These are phyloP conservation scores for Trichophyton mentagrophytes DNA, from an alignment of 2,329 filamentous ascomycete genomes.

Conservation along the genomic window DNA sequence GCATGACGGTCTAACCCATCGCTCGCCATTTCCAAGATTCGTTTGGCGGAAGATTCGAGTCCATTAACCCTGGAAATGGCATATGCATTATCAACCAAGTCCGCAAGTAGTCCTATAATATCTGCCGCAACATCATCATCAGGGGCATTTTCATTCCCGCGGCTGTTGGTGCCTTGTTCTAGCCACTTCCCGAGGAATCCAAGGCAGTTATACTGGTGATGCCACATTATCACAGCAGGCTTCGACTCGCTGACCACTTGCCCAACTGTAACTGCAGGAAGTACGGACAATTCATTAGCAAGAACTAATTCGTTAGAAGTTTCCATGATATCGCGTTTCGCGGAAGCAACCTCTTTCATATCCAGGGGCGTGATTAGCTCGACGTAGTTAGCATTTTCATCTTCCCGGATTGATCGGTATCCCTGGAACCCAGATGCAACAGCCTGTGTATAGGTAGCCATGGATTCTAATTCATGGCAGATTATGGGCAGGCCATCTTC, in stretches of 20 bases:
- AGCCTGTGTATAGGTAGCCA: constrained; percentile 62
- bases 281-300: constrained; percentile 25
- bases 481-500: constrained; percentile 42
- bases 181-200: constrained; percentile 62
- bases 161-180: constrained; percentile 35
- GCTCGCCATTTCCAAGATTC: constrained; percentile 39
- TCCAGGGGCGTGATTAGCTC: constrained; percentile 48
- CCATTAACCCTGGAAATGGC: constrained; percentile 19
- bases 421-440: constrained; percentile 59
- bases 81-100: constrained; percentile 45
- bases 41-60: constrained; percentile 28
- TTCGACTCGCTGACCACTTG: constrained; percentile 64
- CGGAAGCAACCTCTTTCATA: constrained; percentile 25
- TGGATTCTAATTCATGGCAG: constrained; percentile 52
- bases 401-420: constrained; percentile 69
- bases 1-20: constrained; percentile 34
- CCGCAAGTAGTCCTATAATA: constrained; percentile 59
- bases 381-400: constrained; percentile 72
- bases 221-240: constrained; percentile 63
- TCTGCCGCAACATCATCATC: constrained; percentile 55
- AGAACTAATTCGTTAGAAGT: constrained; percentile 20
- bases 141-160: constrained; percentile 42
- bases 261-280: constrained; percentile 30
- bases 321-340: constrained; percentile 1
- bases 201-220: constrained; percentile 62